A percentile compares a stretch with the other conserved stretches of the same genome.
These are phyloP conservation scores for Fomitopsis pulvina DNA, from an alignment of 768 basidiomycete species.

Conservation along the genomic window DNA sequence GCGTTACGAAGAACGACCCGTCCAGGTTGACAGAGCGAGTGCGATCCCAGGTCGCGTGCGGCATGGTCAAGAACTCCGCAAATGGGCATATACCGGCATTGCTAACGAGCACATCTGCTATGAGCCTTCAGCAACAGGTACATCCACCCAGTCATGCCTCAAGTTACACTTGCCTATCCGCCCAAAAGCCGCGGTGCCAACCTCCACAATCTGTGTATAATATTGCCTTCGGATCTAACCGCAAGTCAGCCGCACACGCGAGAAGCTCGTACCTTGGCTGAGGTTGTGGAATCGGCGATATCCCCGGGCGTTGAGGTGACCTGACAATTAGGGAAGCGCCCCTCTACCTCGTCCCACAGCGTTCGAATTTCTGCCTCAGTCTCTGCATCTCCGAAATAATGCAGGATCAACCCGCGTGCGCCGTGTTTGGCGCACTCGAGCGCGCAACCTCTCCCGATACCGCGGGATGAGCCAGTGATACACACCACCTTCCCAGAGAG, in stretches of 20 bases:
- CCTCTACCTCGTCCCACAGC: slow-evolving; percentile 42
- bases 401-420: slow-evolving; percentile 55
- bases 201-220: slow-evolving; percentile 46
- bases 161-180: slow-evolving; percentile 47
- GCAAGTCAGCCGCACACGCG: no score
- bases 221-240: neutral
- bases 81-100: slow-evolving; percentile 73
- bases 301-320: slow-evolving; percentile 56
- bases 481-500: slow-evolving; percentile 53
- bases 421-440: slow-evolving; percentile 60
- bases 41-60: slow-evolving; percentile 53
- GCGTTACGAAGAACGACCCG: slow-evolving; percentile 65
- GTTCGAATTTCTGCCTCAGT: slow-evolving; percentile 42
- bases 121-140: neutral
- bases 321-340: slow-evolving; percentile 27
- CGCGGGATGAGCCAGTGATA: slow-evolving; percentile 69
- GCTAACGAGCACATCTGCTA: slow-evolving; percentile 41
- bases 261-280: slow-evolving; percentile 37
- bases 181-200: slow-evolving; percentile 52
- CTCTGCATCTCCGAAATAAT: slow-evolving; percentile 57
- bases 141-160: neutral
- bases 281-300: slow-evolving; percentile 52
- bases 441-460: slow-evolving; percentile 68
- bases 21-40: slow-evolving; percentile 71
- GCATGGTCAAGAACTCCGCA: slow-evolving; percentile 67